phyloP scores from a whole-genome alignment of 495 filamentous ascomycete species.

The Jackrogersella minutella region DNA sequence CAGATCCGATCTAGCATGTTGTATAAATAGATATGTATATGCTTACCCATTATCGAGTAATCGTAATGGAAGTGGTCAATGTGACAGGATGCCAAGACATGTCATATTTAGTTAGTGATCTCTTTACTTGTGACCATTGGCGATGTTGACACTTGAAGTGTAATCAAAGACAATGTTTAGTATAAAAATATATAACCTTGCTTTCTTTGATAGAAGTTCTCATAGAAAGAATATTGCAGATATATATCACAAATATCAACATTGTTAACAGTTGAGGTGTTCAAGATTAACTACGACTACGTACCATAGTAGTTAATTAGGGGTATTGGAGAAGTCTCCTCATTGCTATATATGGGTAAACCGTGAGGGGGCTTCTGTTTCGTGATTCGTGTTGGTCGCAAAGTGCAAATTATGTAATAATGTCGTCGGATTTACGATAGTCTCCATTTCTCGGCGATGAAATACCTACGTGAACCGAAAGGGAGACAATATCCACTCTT shows the following conservation, averaged over 20 bases:
- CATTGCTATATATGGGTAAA: not conserved
- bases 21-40: not conserved
- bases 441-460: not conserved
- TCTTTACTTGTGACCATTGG: no score
- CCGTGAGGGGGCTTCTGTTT: not conserved
- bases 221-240: no score
- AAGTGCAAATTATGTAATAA: not conserved
- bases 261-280: no score
- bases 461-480: not conserved
- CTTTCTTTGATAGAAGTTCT: no score
- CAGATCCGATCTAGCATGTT: not conserved
- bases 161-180: no score
- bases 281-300: no score
- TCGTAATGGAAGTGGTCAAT: not conserved
- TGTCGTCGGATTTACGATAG: conserved; percentile 13
- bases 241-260: no score
- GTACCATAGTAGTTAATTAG: not conserved
- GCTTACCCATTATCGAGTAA: not conserved
- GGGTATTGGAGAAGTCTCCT: not conserved
- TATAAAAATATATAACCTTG: no score
- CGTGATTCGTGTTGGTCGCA: not conserved
- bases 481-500: not conserved
- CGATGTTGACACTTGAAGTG: no score
- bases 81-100: not conserved
- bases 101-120: not conserved